A percentile compares a stretch with the other conserved stretches of the same genome.
These are phyloP conservation scores for Epicoccum sorghinum DNA, from an alignment of 2,329 filamentous ascomycete species.

Conservation along the genomic window DNA sequence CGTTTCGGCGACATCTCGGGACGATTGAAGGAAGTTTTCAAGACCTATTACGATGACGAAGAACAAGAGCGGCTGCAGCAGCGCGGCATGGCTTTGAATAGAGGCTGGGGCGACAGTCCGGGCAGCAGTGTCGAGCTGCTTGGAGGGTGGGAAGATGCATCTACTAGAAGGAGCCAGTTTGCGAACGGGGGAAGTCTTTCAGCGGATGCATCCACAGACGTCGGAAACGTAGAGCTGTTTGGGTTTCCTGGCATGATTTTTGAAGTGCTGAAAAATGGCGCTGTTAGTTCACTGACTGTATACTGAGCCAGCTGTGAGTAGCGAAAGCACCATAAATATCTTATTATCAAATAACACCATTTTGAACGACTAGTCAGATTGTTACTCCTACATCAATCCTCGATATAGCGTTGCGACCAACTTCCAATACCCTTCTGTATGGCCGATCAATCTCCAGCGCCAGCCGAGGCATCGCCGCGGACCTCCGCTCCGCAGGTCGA, in stretches of 20 bases:
- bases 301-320: slow-evolving; percentile 62
- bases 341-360: neutral
- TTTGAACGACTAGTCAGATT: neutral
- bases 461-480: slow-evolving; percentile 22
- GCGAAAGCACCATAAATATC: neutral
- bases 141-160: slow-evolving; percentile 71
- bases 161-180: slow-evolving; percentile 43
- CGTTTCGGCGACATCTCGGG: slow-evolving; percentile 64
- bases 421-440: too few species aligned
- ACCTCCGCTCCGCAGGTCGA: too few species aligned
- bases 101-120: slow-evolving; percentile 89
- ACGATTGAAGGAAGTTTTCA: slow-evolving; percentile 72
- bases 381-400: too few species aligned
- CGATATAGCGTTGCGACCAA: too few species aligned
- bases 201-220: slow-evolving; percentile 54
- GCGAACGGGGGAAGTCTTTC: slow-evolving; percentile 45
- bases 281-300: slow-evolving; percentile 86
- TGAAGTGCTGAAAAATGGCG: slow-evolving; percentile 92
- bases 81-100: slow-evolving; percentile 80
- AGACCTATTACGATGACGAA: slow-evolving; percentile 64
- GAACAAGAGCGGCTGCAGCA: slow-evolving; percentile 61
- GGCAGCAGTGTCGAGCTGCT: slow-evolving; percentile 79
- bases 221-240: slow-evolving; percentile 82
- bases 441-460: slow-evolving; percentile 18
- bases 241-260: slow-evolving; percentile 94